Conservation (phyloP, 2,329 filamentous ascomycete genomes). For the Colletotrichum magnum region DNA sequence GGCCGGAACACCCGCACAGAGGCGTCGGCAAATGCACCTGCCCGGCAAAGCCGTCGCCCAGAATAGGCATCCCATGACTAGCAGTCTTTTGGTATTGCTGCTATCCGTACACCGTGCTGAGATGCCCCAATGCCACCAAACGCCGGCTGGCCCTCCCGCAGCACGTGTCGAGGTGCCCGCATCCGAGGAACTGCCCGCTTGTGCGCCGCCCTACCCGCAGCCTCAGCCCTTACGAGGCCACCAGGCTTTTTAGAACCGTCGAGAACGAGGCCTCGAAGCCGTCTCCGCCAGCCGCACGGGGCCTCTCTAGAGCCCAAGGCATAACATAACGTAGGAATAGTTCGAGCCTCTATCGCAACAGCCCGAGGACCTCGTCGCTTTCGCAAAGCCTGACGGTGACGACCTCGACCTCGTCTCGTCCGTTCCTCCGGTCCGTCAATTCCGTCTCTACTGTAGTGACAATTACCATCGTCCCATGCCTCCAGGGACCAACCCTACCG, state of each 20-base stretch:
- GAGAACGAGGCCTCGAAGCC: too few species aligned
- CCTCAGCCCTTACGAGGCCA: background rate
- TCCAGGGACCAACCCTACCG: constrained; percentile 35
- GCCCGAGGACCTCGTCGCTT: too few species aligned
- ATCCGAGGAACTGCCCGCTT: constrained; percentile 21
- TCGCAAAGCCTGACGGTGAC: too few species aligned
- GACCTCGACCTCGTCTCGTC: background rate
- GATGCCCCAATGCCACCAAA: background rate
- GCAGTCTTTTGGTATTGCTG: too few species aligned
- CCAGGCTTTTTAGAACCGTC: background rate
- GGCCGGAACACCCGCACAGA: constrained; percentile 4
- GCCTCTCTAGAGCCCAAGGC: too few species aligned
- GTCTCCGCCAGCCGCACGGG: too few species aligned
- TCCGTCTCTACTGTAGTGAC: background rate
- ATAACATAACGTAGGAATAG: too few species aligned
- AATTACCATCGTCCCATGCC: background rate
- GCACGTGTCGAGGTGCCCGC: constrained; percentile 19
- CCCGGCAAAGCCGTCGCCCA: background rate
- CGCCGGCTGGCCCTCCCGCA: constrained; percentile 14
- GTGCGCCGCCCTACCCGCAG: constrained; percentile 12
- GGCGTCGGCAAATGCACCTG: constrained; percentile 10
- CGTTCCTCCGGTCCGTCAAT: background rate
- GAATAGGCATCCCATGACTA: too few species aligned
- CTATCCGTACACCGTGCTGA: too few species aligned
- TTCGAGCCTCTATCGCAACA: too few species aligned